phyloP scores from a whole-genome alignment of 352 stramenopile genomes.

The Phytopythium vexans region DNA sequence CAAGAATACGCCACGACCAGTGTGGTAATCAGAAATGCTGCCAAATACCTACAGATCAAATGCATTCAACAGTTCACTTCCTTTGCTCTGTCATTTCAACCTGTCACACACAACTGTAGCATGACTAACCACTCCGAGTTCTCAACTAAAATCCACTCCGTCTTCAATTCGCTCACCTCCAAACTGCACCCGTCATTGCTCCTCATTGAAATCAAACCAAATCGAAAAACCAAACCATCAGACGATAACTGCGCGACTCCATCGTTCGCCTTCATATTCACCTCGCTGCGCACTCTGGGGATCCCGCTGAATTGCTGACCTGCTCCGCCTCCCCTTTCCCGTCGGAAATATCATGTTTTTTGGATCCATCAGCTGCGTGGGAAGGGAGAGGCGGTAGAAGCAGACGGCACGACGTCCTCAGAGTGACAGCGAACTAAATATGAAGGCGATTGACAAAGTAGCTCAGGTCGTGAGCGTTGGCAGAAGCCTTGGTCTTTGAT shows the following conservation, averaged over 20 bases:
- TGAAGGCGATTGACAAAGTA: slow-evolving; percentile 50
- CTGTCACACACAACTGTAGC: no score
- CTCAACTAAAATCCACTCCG: no score
- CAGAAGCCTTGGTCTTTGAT: slow-evolving; percentile 34
- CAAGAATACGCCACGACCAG: no score
- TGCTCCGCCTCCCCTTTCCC: neutral
- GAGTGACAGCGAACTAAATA: slow-evolving; percentile 15
- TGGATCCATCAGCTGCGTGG: neutral
- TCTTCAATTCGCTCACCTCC: no score
- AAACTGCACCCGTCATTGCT: no score
- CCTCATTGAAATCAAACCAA: no score
- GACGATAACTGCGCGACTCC: neutral
- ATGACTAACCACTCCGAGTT: no score
- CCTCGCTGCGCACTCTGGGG: neutral
- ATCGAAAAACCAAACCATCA: no score
- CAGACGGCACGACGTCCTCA: neutral
- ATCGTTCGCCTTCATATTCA: slow-evolving; percentile 1
- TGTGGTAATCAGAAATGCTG: no score
- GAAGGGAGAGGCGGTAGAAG: neutral
- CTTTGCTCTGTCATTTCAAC: no score
- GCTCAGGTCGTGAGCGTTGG: slow-evolving; percentile 41
- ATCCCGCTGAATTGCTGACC: neutral
- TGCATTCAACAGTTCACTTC: no score
- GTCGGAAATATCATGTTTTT: neutral
- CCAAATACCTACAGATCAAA: no score